These are phyloP conservation scores for Brassica cretica DNA, from an alignment of 345 rosid genomes.

Conservation along the genomic window DNA sequence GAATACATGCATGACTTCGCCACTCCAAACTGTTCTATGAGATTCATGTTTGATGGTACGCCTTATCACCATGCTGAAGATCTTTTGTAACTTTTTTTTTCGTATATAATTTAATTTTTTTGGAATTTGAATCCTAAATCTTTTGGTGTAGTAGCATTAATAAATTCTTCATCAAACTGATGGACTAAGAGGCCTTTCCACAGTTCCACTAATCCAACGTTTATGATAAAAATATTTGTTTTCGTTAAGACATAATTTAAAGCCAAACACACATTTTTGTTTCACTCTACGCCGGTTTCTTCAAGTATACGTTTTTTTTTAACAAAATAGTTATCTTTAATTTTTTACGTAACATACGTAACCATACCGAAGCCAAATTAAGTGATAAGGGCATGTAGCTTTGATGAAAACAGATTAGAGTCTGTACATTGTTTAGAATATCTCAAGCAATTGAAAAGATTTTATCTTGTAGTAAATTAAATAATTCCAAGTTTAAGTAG, in stretches of 20 bases:
- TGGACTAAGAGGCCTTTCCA: too few relatives aligned
- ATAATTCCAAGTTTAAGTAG: conserved; percentile 8
- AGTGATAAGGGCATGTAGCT: not conserved
- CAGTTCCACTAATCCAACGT: too few relatives aligned
- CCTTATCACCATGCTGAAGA: too few relatives aligned
- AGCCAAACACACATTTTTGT: not conserved
- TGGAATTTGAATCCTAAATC: too few relatives aligned
- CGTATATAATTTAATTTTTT: too few relatives aligned
- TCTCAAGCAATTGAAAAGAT: not conserved
- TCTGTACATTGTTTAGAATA: not conserved
- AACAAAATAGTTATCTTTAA: not conserved
- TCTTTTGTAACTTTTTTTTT: too few relatives aligned
- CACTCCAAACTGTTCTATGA: too few relatives aligned
- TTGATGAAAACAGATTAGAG: not conserved
- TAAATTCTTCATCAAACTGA: too few relatives aligned
- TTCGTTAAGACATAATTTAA: not conserved
- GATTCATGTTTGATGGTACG: too few relatives aligned
- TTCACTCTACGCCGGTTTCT: not conserved
- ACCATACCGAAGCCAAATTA: not conserved
- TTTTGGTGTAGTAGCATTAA: too few relatives aligned
- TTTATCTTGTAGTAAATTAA: not conserved
- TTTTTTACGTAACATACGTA: not conserved
- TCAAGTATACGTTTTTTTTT: not conserved
- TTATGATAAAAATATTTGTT: not conserved
- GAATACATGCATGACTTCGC: too few relatives aligned